Evolutionary conservation across 2,329 filamentous ascomycete genomes (phyloP).

Genomic region (Cladosporium sphaerospermum): DNA sequence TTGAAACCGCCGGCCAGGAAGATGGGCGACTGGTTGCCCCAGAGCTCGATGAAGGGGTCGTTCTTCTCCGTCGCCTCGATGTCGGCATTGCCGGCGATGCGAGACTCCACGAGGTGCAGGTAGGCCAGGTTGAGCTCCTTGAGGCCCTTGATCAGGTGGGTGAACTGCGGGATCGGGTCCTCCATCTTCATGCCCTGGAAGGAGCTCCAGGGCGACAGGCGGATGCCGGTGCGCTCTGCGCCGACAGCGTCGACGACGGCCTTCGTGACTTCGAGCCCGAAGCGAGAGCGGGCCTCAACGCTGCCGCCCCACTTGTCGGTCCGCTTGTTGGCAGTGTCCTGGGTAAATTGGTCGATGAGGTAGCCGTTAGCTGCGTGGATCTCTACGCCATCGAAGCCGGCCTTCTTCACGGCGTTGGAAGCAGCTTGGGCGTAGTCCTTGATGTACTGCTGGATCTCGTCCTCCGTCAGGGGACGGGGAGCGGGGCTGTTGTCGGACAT

Average conservation of each 20-base stretch:
- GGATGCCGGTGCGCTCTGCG: conserved; percentile 48
- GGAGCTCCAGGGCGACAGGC: conserved; percentile 54
- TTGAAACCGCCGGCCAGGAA: conserved; percentile 43
- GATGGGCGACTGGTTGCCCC: conserved; percentile 37
- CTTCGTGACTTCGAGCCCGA: conserved; percentile 48
- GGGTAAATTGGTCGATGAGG: conserved; percentile 60
- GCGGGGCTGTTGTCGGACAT: conserved; percentile 30
- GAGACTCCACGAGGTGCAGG: conserved; percentile 56
- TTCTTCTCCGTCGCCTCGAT: conserved; percentile 35
- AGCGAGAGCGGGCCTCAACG: conserved; percentile 45
- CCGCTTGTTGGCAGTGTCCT: conserved; percentile 50
- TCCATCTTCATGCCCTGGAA: conserved; percentile 55
- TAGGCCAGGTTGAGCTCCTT: conserved; percentile 52
- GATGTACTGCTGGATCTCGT: conserved; percentile 30
- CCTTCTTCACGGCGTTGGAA: conserved; percentile 38
- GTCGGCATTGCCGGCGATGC: conserved; percentile 42
- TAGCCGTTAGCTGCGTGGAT: conserved; percentile 46
- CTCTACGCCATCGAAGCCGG: conserved; percentile 58
- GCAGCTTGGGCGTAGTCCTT: conserved; percentile 38
- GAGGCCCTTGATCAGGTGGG: conserved; percentile 48
- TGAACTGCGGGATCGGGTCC: conserved; percentile 59
- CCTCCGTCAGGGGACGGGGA: conserved; percentile 32
- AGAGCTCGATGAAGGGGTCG: conserved; percentile 42
- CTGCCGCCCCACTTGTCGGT: conserved; percentile 45
- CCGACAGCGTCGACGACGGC: conserved; percentile 48